Percentiles rank a stretch among this genome's conserved stretches.
These are phyloP conservation scores for Fusarium zealandicum DNA, from an alignment of 2,329 filamentous ascomycete genomes.

Conservation along the genomic window DNA sequence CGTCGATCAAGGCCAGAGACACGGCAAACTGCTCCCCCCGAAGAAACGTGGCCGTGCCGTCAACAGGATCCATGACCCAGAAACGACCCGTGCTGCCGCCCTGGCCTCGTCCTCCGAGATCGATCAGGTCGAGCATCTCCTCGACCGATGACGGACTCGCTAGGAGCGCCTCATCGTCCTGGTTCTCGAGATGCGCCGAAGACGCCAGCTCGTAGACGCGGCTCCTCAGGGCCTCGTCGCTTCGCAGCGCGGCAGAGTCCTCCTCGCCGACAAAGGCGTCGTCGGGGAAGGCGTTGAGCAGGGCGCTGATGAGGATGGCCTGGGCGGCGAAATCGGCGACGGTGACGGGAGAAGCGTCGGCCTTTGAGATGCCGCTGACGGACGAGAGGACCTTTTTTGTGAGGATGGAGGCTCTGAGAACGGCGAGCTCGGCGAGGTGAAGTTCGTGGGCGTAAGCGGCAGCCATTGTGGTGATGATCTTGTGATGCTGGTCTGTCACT, in stretches of 20 bases:
- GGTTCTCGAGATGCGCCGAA: constrained; percentile 14
- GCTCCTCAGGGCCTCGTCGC: constrained; percentile 55
- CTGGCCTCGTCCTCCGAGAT: constrained; percentile 58
- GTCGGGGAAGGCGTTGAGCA: constrained; percentile 60
- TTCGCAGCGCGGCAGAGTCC: constrained; percentile 59
- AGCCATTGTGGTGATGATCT: constrained; percentile 30
- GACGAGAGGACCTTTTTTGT: constrained; percentile 57
- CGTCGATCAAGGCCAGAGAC: constrained; percentile 63
- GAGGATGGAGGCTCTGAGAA: constrained; percentile 63
- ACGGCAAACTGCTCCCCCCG: constrained; percentile 68
- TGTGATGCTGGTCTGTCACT: constrained; percentile 6
- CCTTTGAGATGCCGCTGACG: constrained; percentile 62
- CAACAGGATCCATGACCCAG: constrained; percentile 71
- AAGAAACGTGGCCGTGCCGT: constrained; percentile 69
- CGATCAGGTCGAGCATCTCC: constrained; percentile 68
- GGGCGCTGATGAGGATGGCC: constrained; percentile 64
- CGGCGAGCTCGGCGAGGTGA: constrained; percentile 51
- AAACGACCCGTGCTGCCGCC: constrained; percentile 51
- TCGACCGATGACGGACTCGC: constrained; percentile 54
- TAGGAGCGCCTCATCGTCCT: constrained; percentile 37
- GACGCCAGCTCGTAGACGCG: constrained; percentile 64
- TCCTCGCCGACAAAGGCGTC: constrained; percentile 70
- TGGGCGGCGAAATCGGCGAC: constrained; percentile 70
- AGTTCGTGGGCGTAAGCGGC: constrained; percentile 42
- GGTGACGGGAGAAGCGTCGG: constrained; percentile 66